Conservation (phyloP, 1,284 basidiomycete genomes). For the Irpex rosettiformis region DNA sequence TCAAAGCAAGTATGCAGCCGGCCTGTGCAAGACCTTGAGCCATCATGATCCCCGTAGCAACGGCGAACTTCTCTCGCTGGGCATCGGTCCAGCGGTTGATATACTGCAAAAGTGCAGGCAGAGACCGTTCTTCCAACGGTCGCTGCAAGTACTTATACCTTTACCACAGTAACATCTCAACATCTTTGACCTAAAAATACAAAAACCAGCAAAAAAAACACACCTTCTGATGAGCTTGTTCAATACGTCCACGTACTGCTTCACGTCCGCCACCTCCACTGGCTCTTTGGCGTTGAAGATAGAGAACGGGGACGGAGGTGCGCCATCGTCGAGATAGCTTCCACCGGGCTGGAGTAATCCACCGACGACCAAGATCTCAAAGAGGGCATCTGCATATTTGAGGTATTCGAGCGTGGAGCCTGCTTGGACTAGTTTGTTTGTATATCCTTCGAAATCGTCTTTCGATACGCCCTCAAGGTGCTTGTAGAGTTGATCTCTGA, state of each 20-base stretch:
- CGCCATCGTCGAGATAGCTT: slow-evolving; percentile 84
- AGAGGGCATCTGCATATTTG: slow-evolving; percentile 95
- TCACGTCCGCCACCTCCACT: slow-evolving; percentile 78
- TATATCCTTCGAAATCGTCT: slow-evolving; percentile 80
- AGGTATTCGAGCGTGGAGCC: slow-evolving; percentile 90
- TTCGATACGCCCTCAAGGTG: slow-evolving; percentile 85
- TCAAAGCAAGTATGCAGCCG: slow-evolving; percentile 75
- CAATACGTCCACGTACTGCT: slow-evolving; percentile 89
- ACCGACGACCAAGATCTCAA: slow-evolving; percentile 92
- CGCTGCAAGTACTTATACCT: slow-evolving; percentile 99
- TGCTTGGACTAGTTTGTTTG: slow-evolving; percentile 86
- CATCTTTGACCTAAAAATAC: not conserved
- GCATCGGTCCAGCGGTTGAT: slow-evolving; percentile 77
- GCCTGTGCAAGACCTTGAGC: slow-evolving; percentile 79
- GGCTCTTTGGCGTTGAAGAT: slow-evolving; percentile 80
- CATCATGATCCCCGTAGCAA: slow-evolving; percentile 79
- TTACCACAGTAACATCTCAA: not conserved
- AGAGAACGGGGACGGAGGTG: slow-evolving; percentile 78
- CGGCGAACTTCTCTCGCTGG: slow-evolving; percentile 78
- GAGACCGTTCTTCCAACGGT: slow-evolving; percentile 83
- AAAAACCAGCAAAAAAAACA: slow-evolving; percentile 13
- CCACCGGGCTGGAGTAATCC: slow-evolving; percentile 96
- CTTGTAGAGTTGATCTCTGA: slow-evolving; percentile 93
- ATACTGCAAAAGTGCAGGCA: slow-evolving; percentile 87
- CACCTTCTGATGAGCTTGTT: slow-evolving; percentile 94